Evolutionary conservation across 257 asterid genomes (phyloP).

Genomic region (Datura wrightii): DNA sequence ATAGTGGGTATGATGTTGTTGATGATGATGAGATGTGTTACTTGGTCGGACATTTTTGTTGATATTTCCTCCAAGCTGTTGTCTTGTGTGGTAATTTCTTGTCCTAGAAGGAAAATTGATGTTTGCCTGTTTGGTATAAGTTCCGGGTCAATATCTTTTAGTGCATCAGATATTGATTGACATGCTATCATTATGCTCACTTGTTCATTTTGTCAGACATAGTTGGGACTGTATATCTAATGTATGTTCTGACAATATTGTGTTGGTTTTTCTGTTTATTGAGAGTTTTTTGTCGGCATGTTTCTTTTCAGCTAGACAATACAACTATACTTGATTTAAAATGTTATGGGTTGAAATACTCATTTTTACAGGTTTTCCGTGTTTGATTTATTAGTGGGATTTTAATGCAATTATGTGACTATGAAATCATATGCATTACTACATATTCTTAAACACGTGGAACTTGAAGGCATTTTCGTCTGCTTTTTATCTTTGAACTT

Average conservation of each 20-base stretch:
- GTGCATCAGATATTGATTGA: not conserved
- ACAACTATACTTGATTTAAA: not conserved
- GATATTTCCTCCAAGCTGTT: not conserved
- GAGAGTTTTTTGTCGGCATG: not conserved
- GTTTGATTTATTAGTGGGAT: not conserved
- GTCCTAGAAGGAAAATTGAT: not conserved
- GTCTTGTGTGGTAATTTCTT: not conserved
- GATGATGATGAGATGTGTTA: too few relatives aligned
- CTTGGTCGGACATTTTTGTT: not conserved
- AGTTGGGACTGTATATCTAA: not conserved
- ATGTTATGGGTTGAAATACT: not conserved
- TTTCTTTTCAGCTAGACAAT: constrained; percentile 25
- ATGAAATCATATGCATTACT: not conserved
- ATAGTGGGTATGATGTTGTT: too few relatives aligned
- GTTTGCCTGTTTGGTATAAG: not conserved
- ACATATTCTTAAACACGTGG: not conserved
- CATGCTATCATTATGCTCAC: not conserved
- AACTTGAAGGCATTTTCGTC: not conserved
- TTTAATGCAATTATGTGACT: not conserved
- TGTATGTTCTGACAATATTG: not conserved
- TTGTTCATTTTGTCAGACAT: not conserved
- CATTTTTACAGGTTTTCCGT: not conserved
- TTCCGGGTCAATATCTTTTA: not conserved
- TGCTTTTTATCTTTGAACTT: not conserved
- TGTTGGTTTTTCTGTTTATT: not conserved